Percentiles rank a stretch among this genome's conserved stretches.
phyloP scores from a whole-genome alignment of 257 asterid genomes.

The Capsicum rhomboideum region DNA sequence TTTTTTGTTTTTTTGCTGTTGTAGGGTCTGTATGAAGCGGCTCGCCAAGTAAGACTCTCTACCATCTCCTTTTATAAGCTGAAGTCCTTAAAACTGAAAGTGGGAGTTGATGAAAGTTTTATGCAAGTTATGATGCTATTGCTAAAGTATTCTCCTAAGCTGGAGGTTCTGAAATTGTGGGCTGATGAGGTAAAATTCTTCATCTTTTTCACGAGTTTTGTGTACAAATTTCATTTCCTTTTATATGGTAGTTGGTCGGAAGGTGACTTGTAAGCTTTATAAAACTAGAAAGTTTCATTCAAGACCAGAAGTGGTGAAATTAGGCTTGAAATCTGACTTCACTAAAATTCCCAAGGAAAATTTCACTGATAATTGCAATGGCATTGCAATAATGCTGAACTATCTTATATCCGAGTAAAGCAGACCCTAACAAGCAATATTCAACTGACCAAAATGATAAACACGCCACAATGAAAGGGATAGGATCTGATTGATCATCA shows the following conservation, averaged over 20 bases:
- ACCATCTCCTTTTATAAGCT: neutral
- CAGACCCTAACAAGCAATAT: neutral
- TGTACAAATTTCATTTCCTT: neutral
- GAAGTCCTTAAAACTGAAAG: neutral
- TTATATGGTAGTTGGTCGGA: neutral
- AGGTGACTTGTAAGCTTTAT: neutral
- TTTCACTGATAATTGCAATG: neutral
- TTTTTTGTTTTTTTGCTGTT: neutral
- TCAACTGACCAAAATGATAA: neutral
- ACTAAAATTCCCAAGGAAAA: neutral
- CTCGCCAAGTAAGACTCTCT: neutral
- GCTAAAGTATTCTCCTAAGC: neutral
- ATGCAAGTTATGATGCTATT: neutral
- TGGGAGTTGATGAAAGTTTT: neutral
- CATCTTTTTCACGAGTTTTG: neutral
- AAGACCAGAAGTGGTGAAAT: neutral
- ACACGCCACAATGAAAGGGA: neutral
- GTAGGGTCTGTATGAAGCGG: neutral
- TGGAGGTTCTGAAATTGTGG: neutral
- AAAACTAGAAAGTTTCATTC: neutral
- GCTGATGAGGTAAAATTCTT: neutral
- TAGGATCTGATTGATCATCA: neutral
- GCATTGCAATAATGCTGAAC: neutral
- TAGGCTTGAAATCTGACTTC: neutral
- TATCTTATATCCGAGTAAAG: no score